Evolutionary conservation across 2,329 filamentous ascomycete species (phyloP), one percentile per base, ranked within the genome.

Genomic region (Fusarium hostae): DNA sequence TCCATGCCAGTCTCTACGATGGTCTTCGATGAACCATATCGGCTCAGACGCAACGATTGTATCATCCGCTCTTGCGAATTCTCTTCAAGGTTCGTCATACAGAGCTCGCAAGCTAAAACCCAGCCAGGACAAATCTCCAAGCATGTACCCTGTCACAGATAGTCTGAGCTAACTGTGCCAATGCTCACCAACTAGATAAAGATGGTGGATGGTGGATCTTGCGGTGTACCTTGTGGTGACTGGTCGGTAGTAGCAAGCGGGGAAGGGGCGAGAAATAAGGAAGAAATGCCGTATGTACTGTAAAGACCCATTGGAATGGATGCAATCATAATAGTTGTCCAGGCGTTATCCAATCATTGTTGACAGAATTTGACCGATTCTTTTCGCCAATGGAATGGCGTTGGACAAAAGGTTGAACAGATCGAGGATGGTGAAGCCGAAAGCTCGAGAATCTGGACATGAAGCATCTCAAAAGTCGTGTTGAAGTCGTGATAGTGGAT

Each of bases 191-290:
- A 58, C 43, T 56, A 41, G 26, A 66, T 61, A 44, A 50, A 71
- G 45, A 52, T 68, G 54, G 58, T 65, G 66, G 66, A 66, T 70
- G 66, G 69, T 72, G 70, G 70, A 72, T 70, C 65, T 73, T 40
- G 51, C 50, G 41, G 67, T 70, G 55, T 35, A 45, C 59, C 43
- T 70, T 35, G 24, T 54, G 61, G 60, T 72, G 43, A 64, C 43
- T 73, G 66, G 70, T 41, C 58, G 44, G 68, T 59, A 51, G 51
- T 60, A 45, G 58, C 59, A 58, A 66, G 71, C 67, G 71, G 71
- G 71, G 71, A 50, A 73, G 67, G 71, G 71, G 71, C 67, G 40
- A 73, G 68, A 68, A 72, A 59, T 50, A 55, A 65, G 62, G 52
- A 39, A 58, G 60, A 57, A 61, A 55, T 66, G 44, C 56, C 41